Evolutionary conservation across 768 basidiomycete genomes (phyloP).

Genomic region (Naganishia friedmannii): DNA sequence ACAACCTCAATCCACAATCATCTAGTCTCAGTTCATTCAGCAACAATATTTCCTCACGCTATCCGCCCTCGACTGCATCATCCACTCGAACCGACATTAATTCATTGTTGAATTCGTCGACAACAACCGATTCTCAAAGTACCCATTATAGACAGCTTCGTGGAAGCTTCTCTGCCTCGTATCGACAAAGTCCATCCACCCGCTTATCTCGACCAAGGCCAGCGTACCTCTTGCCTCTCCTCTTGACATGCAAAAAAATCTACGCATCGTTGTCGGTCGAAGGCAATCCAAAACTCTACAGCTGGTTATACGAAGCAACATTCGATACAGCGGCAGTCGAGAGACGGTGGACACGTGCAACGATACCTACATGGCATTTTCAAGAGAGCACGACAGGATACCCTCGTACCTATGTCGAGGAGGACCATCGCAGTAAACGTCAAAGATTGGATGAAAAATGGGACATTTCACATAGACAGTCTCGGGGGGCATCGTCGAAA

Average conservation of each 20-base stretch:
- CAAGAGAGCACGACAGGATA: background rate
- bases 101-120: constrained; percentile 1
- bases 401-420: background rate
- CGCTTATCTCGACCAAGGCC: constrained; percentile 25
- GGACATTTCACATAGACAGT: background rate
- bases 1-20: background rate
- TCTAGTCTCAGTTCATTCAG: no score
- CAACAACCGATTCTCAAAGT: background rate
- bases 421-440: background rate
- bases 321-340: constrained; percentile 45
- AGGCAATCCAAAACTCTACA: constrained; percentile 44
- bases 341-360: constrained; percentile 36
- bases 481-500: background rate
- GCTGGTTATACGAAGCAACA: constrained; percentile 40
- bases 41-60: background rate
- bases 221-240: constrained; percentile 36
- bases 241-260: constrained; percentile 34
- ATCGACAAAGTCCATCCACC: background rate
- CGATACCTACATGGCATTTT: constrained; percentile 10
- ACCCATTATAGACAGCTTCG: background rate
- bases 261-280: constrained; percentile 39
- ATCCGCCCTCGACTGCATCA: background rate
- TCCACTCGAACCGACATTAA: constrained; percentile 8
- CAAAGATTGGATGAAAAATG: background rate
- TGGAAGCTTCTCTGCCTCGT: background rate